Evolutionary conservation across 768 basidiomycete species (phyloP).

Genomic region (Lentinula detonsa): DNA sequence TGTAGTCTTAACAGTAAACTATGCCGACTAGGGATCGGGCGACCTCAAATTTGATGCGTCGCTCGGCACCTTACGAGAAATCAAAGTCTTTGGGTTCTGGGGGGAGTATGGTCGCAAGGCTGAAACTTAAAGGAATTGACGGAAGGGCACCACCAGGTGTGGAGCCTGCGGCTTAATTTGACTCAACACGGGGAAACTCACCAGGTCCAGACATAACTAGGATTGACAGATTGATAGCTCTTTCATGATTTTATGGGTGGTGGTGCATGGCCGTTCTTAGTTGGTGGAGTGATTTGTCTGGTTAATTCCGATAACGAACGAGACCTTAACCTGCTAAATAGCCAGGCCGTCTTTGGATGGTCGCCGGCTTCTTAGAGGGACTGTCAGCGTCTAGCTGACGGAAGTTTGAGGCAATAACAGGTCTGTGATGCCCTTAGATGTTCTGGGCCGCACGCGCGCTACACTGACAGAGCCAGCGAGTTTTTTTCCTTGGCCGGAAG

Average conservation of each 20-base stretch:
- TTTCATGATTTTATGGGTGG: slow-evolving; percentile 83
- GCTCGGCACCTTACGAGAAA: slow-evolving; percentile 13
- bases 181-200: slow-evolving; percentile 80
- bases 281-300: slow-evolving; percentile 95
- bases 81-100: slow-evolving; percentile 87
- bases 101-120: slow-evolving; percentile 70
- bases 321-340: slow-evolving; percentile 94
- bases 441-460: slow-evolving; percentile 84
- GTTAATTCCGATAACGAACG: slow-evolving; percentile 94
- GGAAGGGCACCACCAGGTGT: slow-evolving; percentile 49
- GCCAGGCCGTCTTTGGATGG: slow-evolving; percentile 71
- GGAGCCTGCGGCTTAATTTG: slow-evolving; percentile 84
- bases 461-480: slow-evolving; percentile 89
- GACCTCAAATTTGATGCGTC: no score
- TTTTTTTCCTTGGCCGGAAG: slow-evolving; percentile 72
- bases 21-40: no score
- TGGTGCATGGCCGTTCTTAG: slow-evolving; percentile 89
- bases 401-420: slow-evolving; percentile 91
- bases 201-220: slow-evolving; percentile 75
- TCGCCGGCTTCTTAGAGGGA: slow-evolving; percentile 81
- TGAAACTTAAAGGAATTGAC: slow-evolving; percentile 84
- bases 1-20: no score
- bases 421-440: slow-evolving; percentile 90
- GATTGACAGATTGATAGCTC: slow-evolving; percentile 81
- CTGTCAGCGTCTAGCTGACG: slow-evolving; percentile 74